phyloP scores from a whole-genome alignment of 257 asterid species.

The Solanum tacnaense region DNA sequence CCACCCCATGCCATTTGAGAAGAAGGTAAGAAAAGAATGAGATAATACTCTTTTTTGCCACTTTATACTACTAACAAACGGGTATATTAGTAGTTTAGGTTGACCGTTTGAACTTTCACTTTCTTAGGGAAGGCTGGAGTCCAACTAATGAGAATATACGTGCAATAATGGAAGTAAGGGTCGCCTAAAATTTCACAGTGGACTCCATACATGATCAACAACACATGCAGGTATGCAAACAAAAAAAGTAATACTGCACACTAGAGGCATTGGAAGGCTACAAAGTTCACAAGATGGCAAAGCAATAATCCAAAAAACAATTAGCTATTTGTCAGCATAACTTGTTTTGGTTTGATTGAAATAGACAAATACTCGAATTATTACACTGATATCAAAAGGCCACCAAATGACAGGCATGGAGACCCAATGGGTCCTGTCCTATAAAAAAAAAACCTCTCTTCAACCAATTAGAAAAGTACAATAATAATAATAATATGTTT shows the following conservation, averaged over 20 bases:
- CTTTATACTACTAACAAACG: background rate
- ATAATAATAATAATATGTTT: too few species aligned
- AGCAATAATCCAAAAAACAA: constrained; percentile 12
- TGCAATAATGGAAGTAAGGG: background rate
- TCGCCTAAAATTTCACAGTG: background rate
- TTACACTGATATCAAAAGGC: constrained; percentile 5
- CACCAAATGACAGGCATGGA: constrained; percentile 17
- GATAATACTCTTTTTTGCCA: background rate
- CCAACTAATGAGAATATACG: background rate
- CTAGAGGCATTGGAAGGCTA: background rate
- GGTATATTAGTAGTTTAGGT: too few species aligned
- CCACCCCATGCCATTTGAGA: background rate
- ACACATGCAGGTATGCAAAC: background rate
- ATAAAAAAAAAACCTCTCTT: background rate
- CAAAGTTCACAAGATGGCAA: constrained; percentile 43
- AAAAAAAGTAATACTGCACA: background rate
- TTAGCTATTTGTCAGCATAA: constrained; percentile 3
- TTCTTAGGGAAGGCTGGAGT: too few species aligned
- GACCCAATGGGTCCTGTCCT: background rate
- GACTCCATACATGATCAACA: background rate
- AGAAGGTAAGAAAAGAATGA: background rate
- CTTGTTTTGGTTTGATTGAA: constrained; percentile 17
- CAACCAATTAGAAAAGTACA: background rate
- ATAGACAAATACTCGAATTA: constrained; percentile 15
- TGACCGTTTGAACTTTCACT: background rate